Evolutionary conservation across 495 filamentous ascomycete species (phyloP).

Genomic region (Penicillium turbatum): DNA sequence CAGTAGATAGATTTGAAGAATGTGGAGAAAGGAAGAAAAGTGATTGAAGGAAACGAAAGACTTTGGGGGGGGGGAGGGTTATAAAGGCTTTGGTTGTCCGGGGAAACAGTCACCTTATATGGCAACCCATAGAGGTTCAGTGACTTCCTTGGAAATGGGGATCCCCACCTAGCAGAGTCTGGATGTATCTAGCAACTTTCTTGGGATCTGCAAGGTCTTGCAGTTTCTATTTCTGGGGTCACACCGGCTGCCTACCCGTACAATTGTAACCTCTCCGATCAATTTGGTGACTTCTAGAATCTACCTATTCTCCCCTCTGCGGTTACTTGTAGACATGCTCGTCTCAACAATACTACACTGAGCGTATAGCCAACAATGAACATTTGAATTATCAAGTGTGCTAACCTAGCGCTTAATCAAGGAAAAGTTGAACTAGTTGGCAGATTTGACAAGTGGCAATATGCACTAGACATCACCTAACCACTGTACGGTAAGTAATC

Average conservation of each 20-base stretch:
- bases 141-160: neutral
- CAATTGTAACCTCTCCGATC: constrained; percentile 16
- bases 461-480: constrained; percentile 3
- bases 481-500: neutral
- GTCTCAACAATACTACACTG: neutral
- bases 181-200: constrained; percentile 12
- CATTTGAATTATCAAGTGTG: neutral
- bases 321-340: neutral
- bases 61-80: constrained; percentile 5
- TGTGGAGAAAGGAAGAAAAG: constrained; percentile 6
- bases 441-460: constrained; percentile 3
- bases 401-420: neutral
- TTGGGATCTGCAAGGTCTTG: constrained; percentile 25
- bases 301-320: neutral
- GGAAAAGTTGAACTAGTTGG: neutral
- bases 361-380: neutral
- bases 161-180: neutral
- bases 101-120: constrained; percentile 17
- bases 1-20: neutral
- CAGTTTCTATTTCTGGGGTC: constrained; percentile 27
- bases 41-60: neutral
- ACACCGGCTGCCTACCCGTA: constrained; percentile 14
- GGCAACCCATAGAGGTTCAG: constrained; percentile 4
- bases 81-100: constrained; percentile 11
- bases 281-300: neutral